These are phyloP conservation scores for Nasturtium officinale DNA, from an alignment of 345 rosid species.

Conservation along the genomic window DNA sequence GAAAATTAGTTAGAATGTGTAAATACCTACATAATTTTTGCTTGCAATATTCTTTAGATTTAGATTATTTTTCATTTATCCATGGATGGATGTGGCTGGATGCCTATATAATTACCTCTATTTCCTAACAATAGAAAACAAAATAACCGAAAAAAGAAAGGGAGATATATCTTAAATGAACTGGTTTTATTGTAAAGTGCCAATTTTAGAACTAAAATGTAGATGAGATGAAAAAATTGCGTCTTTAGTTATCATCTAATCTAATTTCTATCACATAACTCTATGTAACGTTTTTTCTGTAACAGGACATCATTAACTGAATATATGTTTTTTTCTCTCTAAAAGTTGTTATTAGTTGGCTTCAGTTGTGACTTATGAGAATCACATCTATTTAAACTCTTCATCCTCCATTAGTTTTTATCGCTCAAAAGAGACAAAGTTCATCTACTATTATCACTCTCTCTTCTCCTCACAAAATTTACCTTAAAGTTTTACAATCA, in stretches of 20 bases:
- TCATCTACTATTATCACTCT: not conserved
- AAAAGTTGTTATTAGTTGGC: not conserved
- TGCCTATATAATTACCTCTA: not conserved
- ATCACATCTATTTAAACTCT: conserved; percentile 27
- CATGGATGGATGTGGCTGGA: not conserved
- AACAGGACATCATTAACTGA: not conserved
- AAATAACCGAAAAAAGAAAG: not conserved
- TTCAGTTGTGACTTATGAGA: conserved; percentile 9
- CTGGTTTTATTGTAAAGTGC: not conserved
- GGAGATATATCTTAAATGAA: not conserved
- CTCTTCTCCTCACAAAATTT: conserved; percentile 7
- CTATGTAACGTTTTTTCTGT: not conserved
- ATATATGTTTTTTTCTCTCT: not conserved
- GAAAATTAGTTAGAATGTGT: not conserved
- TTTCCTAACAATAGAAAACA: not conserved
- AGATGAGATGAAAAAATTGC: not conserved
- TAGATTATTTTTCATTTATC: not conserved
- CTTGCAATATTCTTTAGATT: not conserved
- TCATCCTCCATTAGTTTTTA: conserved; percentile 4
- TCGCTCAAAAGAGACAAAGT: conserved; percentile 7
- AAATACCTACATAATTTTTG: not conserved
- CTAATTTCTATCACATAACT: not conserved
- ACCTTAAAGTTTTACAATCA: not conserved
- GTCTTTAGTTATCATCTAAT: conserved; percentile 12
- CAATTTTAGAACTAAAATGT: not conserved